phyloP scores from a whole-genome alignment of 1,139 yeast species.

The Candida pseudoviswanathii region DNA sequence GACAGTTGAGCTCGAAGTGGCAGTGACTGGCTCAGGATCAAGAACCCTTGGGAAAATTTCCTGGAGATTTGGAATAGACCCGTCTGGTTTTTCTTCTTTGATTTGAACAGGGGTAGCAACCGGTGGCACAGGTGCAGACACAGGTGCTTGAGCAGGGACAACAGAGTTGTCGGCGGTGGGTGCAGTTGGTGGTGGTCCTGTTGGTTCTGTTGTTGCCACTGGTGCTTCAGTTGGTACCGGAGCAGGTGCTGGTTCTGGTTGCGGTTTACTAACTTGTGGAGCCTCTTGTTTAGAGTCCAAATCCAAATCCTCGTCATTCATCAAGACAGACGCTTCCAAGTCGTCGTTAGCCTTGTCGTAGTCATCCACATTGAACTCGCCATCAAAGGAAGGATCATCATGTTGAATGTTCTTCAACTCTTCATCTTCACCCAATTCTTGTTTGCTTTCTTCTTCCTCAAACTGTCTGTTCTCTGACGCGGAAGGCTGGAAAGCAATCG shows the following conservation, averaged over 20 bases:
- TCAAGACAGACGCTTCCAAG: constrained; percentile 14
- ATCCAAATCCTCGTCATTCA: constrained; percentile 19
- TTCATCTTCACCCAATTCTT: constrained; percentile 20
- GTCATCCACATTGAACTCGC: constrained; percentile 14
- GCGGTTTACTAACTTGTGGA: constrained; percentile 15
- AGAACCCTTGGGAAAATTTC: background rate
- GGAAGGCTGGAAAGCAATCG: background rate
- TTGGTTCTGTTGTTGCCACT: background rate
- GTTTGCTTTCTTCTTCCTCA: constrained; percentile 31
- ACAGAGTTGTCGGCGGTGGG: background rate
- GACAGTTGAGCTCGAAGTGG: background rate
- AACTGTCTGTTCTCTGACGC: constrained; percentile 53
- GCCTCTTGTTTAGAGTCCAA: constrained; percentile 23
- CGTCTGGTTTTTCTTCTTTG: background rate
- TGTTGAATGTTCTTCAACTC: constrained; percentile 15
- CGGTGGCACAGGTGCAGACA: background rate
- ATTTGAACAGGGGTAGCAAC: background rate
- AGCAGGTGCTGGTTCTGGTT: constrained; percentile 1
- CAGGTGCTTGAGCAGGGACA: background rate
- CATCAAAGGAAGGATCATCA: constrained; percentile 19
- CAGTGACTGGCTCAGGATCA: background rate
- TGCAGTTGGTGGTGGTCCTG: background rate
- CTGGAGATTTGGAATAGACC: background rate
- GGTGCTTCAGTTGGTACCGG: constrained; percentile 4
- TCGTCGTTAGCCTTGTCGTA: constrained; percentile 14